phyloP scores from a whole-genome alignment of 2,329 filamentous ascomycete genomes.

The Fusarium caatingaense region DNA sequence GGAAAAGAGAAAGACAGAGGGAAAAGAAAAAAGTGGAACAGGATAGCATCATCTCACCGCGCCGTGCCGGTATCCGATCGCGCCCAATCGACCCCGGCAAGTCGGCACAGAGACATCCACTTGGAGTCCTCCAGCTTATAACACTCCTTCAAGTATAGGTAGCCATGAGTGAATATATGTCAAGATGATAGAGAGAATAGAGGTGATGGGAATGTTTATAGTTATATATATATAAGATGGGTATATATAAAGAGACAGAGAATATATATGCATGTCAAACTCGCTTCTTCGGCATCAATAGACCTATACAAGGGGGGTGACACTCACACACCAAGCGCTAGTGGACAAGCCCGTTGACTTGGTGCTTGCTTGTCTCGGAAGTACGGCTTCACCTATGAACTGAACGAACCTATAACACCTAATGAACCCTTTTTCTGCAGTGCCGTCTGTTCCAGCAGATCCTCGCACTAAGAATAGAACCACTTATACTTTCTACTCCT shows the following conservation, averaged over 20 bases:
- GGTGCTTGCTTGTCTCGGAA: constrained; percentile 42
- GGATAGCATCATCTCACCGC: constrained; percentile 47
- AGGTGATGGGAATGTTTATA: too few relatives aligned
- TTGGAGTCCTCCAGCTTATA: too few relatives aligned
- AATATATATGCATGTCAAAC: constrained; percentile 10
- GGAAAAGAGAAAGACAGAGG: background rate
- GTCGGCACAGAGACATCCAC: constrained; percentile 46
- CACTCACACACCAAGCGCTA: constrained; percentile 4
- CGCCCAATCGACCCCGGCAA: constrained; percentile 47
- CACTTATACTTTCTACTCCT: background rate
- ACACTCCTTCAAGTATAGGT: too few relatives aligned
- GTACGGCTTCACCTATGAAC: constrained; percentile 41
- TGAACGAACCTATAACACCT: constrained; percentile 14
- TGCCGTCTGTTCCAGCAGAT: constrained; percentile 32
- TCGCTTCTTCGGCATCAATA: constrained; percentile 34
- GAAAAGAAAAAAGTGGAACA: constrained; percentile 30
- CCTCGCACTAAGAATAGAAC: constrained; percentile 21
- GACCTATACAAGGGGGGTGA: constrained; percentile 1
- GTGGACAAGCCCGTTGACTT: constrained; percentile 26
- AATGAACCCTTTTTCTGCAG: constrained; percentile 3
- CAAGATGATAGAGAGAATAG: too few relatives aligned
- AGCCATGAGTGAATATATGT: too few relatives aligned
- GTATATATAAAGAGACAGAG: too few relatives aligned
- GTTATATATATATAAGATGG: too few relatives aligned
- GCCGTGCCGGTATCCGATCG: constrained; percentile 48